phyloP scores from a whole-genome alignment of 805 yeast genomes.

The Cyberlindnera japonica region DNA sequence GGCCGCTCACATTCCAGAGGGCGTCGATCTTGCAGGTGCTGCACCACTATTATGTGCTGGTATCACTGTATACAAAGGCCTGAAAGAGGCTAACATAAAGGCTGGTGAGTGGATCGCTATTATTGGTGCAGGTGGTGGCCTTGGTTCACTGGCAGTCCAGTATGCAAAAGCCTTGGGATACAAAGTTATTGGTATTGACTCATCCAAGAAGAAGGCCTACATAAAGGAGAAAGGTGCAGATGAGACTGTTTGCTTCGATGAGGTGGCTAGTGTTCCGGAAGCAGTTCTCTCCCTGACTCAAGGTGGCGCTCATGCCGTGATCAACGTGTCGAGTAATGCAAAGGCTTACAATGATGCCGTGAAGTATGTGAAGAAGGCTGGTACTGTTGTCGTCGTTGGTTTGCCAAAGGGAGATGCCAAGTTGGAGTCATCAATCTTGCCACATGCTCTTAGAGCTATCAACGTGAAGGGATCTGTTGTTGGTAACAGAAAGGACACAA shows the following conservation, averaged over 20 bases:
- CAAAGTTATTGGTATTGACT: slow-evolving; percentile 63
- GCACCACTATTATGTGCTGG: slow-evolving; percentile 87
- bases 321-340: slow-evolving; percentile 62
- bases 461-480: slow-evolving; percentile 70
- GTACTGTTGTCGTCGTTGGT: slow-evolving; percentile 65
- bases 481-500: slow-evolving; percentile 42
- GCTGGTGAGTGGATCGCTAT: slow-evolving; percentile 70
- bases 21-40: slow-evolving; percentile 62
- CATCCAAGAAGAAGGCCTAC: slow-evolving; percentile 50
- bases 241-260: slow-evolving; percentile 48
- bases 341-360: slow-evolving; percentile 55
- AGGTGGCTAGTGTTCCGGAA: slow-evolving; percentile 43
- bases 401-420: slow-evolving; percentile 69
- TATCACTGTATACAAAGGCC: slow-evolving; percentile 81
- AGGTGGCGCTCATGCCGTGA: slow-evolving; percentile 68
- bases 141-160: slow-evolving; percentile 67
- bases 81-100: slow-evolving; percentile 61
- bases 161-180: slow-evolving; percentile 69
- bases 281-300: slow-evolving; percentile 29
- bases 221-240: slow-evolving; percentile 55
- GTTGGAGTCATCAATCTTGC: slow-evolving; percentile 39
- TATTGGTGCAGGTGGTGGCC: slow-evolving; percentile 74
- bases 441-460: slow-evolving; percentile 13
- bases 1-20: slow-evolving; percentile 69
- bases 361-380: slow-evolving; percentile 54